phyloP scores from a whole-genome alignment of 1,139 yeast genomes.

The Pichia sp. region DNA sequence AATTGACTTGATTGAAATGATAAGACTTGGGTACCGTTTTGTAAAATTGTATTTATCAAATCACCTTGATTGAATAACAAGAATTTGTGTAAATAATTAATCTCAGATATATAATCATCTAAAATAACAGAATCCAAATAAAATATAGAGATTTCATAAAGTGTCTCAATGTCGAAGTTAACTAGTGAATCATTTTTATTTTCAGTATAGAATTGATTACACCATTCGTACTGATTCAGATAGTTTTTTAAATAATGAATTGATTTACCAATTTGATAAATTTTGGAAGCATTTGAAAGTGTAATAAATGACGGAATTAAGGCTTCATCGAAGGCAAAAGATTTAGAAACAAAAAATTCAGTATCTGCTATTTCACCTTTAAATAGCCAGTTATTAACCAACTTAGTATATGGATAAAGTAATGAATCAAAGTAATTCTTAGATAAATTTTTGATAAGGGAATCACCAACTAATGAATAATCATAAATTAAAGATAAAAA shows the following conservation, averaged over 20 bases:
- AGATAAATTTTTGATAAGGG: conserved; percentile 2
- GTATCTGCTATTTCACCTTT: not conserved
- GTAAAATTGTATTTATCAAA: conserved; percentile 60
- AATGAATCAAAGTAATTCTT: not conserved
- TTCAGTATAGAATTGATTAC: conserved; percentile 36
- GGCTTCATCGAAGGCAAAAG: not conserved
- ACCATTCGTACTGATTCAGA: conserved; percentile 60
- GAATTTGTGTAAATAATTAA: conserved; percentile 45
- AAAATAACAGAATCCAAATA: conserved; percentile 4
- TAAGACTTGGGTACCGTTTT: conserved; percentile 49
- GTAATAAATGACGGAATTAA: conserved; percentile 55
- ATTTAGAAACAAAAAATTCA: conserved; percentile 1
- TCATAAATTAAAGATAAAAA: conserved; percentile 6
- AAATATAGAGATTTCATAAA: conserved; percentile 16
- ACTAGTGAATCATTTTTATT: conserved; percentile 14
- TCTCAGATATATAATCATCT: conserved; percentile 4
- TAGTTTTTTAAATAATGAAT: conserved; percentile 59
- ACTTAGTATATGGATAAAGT: conserved; percentile 1
- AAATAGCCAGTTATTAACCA: conserved; percentile 4
- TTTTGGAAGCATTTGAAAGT: conserved; percentile 37
- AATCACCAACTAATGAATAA: conserved; percentile 7
- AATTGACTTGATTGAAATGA: conserved; percentile 57
- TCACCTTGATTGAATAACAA: conserved; percentile 72
- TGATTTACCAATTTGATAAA: conserved; percentile 74
- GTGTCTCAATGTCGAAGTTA: conserved; percentile 37